Conservation (phyloP, 2,329 filamentous ascomycete genomes). For the Paraphoma chrysanthemicola region DNA sequence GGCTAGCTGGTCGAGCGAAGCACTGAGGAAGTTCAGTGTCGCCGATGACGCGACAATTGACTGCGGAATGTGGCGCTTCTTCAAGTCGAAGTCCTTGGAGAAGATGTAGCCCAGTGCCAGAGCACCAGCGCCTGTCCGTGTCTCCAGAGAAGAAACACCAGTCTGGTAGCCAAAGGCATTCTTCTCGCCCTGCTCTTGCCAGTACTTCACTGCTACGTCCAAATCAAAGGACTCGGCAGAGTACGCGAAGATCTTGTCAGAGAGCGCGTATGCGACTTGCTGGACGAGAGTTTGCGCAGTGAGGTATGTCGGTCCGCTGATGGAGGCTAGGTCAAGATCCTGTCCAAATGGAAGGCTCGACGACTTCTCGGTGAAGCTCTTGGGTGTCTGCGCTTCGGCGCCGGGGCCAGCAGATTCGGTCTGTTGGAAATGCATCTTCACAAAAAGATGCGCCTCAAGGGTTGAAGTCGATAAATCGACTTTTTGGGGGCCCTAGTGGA, state of each 20-base stretch:
- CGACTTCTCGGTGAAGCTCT: slow-evolving; percentile 52
- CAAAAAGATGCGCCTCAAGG: slow-evolving; percentile 15
- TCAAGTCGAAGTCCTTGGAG: slow-evolving; percentile 92
- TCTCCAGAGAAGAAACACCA: slow-evolving; percentile 80
- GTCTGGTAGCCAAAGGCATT: slow-evolving; percentile 87
- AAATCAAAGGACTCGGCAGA: slow-evolving; percentile 93
- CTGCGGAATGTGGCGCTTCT: slow-evolving; percentile 90
- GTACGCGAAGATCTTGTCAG: slow-evolving; percentile 97
- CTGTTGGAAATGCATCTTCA: slow-evolving; percentile 48
- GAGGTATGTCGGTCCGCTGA: slow-evolving; percentile 88
- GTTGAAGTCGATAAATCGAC: background rate
- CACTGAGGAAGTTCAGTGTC: slow-evolving; percentile 78
- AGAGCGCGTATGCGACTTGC: slow-evolving; percentile 93
- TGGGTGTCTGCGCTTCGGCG: slow-evolving; percentile 37
- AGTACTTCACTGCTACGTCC: slow-evolving; percentile 80
- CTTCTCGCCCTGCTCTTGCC: slow-evolving; percentile 71
- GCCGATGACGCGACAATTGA: slow-evolving; percentile 86
- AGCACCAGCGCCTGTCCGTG: slow-evolving; percentile 84
- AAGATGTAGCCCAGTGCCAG: slow-evolving; percentile 97
- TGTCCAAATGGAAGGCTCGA: slow-evolving; percentile 62
- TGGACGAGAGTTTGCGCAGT: slow-evolving; percentile 94
- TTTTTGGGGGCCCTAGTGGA: background rate
- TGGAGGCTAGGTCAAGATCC: slow-evolving; percentile 60
- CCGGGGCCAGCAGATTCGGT: slow-evolving; percentile 46
- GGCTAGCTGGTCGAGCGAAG: slow-evolving; percentile 88